Evolutionary conservation across 495 filamentous ascomycete genomes (phyloP).

Genomic region (Pyrenula aspistea): DNA sequence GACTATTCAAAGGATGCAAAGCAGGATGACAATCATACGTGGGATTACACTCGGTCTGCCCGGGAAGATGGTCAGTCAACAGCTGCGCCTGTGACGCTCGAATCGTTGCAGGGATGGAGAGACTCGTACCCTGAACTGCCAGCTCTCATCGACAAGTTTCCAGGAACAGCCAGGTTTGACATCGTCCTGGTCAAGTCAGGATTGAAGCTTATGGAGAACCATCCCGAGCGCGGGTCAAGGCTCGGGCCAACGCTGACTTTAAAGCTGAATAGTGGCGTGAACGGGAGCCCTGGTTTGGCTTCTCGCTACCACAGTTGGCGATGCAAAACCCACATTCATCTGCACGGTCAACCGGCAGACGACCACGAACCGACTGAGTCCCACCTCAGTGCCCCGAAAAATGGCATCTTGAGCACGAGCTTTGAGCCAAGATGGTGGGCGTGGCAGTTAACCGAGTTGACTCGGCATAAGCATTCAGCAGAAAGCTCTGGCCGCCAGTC

Average conservation of each 20-base stretch:
- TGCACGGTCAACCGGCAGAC: constrained; percentile 21
- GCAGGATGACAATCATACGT: background rate
- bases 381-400: constrained; percentile 9
- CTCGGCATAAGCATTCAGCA: constrained; percentile 26
- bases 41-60: constrained; percentile 19
- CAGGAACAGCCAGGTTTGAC: constrained; percentile 27
- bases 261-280: constrained; percentile 26
- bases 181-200: constrained; percentile 37
- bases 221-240: constrained; percentile 26
- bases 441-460: constrained; percentile 27
- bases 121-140: constrained; percentile 31
- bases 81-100: constrained; percentile 26
- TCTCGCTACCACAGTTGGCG: constrained; percentile 34
- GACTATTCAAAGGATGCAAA: background rate
- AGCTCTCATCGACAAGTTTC: constrained; percentile 21
- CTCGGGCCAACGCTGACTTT: constrained; percentile 33
- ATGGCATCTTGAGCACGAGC: constrained; percentile 30
- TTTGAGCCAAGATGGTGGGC: constrained; percentile 41
- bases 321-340: constrained; percentile 33
- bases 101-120: constrained; percentile 31
- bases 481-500: constrained; percentile 4
- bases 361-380: background rate
- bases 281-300: constrained; percentile 23
- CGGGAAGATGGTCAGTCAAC: constrained; percentile 11
- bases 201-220: constrained; percentile 32